These are phyloP conservation scores for Monilinia fructigena DNA, from an alignment of 2,329 filamentous ascomycete genomes.

Conservation along the genomic window DNA sequence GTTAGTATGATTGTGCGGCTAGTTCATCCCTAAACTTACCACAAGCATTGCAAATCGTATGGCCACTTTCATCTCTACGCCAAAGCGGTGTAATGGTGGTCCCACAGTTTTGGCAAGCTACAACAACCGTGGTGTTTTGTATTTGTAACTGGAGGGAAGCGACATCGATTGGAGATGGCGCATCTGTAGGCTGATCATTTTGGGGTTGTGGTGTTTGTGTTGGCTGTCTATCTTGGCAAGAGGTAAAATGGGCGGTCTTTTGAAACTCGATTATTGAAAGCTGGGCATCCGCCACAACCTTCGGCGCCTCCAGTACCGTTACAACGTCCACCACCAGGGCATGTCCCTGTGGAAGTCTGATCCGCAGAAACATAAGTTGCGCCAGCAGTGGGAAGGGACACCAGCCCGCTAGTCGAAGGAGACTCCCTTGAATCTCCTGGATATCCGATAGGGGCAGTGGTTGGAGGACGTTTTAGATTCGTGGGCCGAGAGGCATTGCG, in stretches of 20 bases:
- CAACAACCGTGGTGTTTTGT: conserved; percentile 61
- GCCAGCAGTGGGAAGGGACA: conserved; percentile 43
- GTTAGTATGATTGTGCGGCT: conserved; percentile 26
- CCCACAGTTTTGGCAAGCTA: conserved; percentile 94
- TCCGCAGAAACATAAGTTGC: conserved; percentile 78
- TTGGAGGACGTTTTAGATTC: conserved; percentile 77
- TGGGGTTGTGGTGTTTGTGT: conserved; percentile 32
- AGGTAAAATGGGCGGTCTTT: conserved; percentile 78
- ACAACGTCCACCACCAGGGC: conserved; percentile 89
- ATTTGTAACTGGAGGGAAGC: conserved; percentile 47
- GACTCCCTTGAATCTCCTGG: conserved; percentile 35
- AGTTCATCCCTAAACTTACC: conserved; percentile 57
- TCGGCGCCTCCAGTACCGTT: conserved; percentile 96
- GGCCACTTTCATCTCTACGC: conserved; percentile 89
- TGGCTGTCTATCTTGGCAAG: conserved; percentile 41
- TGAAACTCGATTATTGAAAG: conserved; percentile 93
- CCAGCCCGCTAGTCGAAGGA: conserved; percentile 40
- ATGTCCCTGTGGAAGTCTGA: conserved; percentile 77
- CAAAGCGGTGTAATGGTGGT: conserved; percentile 96
- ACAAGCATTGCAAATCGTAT: conserved; percentile 98
- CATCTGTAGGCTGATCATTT: conserved; percentile 36
- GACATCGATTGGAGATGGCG: conserved; percentile 49
- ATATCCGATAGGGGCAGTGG: conserved; percentile 40
- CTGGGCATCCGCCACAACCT: conserved; percentile 92
- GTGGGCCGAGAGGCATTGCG: conserved; percentile 88